Evolutionary conservation across 371 early-diverging fungal species (phyloP).

Genomic region (Rhizopus delemar): DNA sequence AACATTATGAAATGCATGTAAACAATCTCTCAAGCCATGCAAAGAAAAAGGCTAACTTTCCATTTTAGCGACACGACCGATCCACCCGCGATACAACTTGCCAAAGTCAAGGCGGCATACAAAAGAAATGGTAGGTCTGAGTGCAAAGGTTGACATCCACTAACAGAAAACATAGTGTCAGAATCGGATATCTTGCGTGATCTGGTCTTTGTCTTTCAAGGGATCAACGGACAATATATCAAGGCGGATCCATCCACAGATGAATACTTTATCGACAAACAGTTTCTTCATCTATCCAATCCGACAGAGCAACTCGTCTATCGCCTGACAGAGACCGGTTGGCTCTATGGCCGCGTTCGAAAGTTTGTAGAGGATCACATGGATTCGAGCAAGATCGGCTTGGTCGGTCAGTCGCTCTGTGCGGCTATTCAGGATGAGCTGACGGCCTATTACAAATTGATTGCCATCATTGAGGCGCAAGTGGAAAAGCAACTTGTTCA

Average conservation of each 20-base stretch:
- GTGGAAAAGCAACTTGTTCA: slow-evolving; percentile 66
- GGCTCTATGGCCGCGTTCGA: slow-evolving; percentile 67
- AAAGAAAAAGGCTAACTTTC: slow-evolving; percentile 30
- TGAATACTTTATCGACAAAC: slow-evolving; percentile 55
- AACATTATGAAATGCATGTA: slow-evolving; percentile 26
- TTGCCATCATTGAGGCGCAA: slow-evolving; percentile 84
- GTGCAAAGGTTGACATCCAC: slow-evolving; percentile 56
- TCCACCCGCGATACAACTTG: slow-evolving; percentile 40
- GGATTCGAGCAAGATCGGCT: slow-evolving; percentile 49
- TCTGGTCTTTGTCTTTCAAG: slow-evolving; percentile 91
- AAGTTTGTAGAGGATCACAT: slow-evolving; percentile 45
- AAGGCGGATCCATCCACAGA: slow-evolving; percentile 55
- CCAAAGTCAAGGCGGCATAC: slow-evolving; percentile 30
- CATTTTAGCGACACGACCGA: slow-evolving; percentile 15
- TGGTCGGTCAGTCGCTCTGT: slow-evolving; percentile 78
- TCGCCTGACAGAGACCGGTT: slow-evolving; percentile 70
- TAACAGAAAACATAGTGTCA: slow-evolving; percentile 41
- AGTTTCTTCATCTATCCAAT: slow-evolving; percentile 54
- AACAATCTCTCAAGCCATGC: slow-evolving; percentile 31
- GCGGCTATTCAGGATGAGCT: slow-evolving; percentile 79
- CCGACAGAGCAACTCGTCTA: slow-evolving; percentile 61
- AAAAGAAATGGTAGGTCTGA: slow-evolving; percentile 10
- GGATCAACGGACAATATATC: slow-evolving; percentile 87
- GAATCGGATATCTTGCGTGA: slow-evolving; percentile 82
- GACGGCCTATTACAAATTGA: slow-evolving; percentile 79